Evolutionary conservation across 2,329 filamentous ascomycete species (phyloP).

Genomic region (Xylaria sp.): DNA sequence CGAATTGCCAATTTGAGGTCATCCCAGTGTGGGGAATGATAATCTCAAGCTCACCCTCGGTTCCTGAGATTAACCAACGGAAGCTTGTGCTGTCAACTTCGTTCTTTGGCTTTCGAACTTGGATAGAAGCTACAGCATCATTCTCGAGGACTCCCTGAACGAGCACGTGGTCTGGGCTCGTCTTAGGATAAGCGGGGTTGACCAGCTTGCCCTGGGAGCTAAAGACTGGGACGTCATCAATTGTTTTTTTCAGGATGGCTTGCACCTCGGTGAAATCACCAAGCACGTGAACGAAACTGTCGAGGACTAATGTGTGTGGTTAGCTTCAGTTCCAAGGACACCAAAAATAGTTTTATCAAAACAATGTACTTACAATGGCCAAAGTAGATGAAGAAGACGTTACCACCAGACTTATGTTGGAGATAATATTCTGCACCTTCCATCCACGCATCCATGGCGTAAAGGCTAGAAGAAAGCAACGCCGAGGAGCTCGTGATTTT

Average conservation of each 20-base stretch:
- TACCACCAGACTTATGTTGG: constrained; percentile 35
- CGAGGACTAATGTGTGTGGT: constrained; percentile 44
- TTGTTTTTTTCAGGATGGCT: constrained; percentile 44
- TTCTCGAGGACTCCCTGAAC: constrained; percentile 49
- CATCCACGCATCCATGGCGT: constrained; percentile 35
- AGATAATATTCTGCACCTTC: constrained; percentile 37
- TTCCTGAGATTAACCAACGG: constrained; percentile 52
- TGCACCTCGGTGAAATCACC: constrained; percentile 46
- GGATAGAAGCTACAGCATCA: constrained; percentile 47
- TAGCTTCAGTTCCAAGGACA: neutral
- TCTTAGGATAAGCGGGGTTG: constrained; percentile 41
- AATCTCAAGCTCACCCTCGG: constrained; percentile 50
- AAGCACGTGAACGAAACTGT: constrained; percentile 48
- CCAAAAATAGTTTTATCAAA: neutral
- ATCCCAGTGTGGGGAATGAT: constrained; percentile 24
- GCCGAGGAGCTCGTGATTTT: constrained; percentile 52
- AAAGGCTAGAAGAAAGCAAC: constrained; percentile 5
- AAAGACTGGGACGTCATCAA: constrained; percentile 40
- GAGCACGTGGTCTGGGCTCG: constrained; percentile 50
- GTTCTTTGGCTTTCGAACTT: constrained; percentile 38
- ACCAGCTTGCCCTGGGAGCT: constrained; percentile 39
- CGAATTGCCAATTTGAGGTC: constrained; percentile 36
- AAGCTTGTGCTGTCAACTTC: constrained; percentile 41
- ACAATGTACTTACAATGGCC: constrained; percentile 45
- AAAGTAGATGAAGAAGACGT: constrained; percentile 43